phyloP scores from a whole-genome alignment of 2,329 filamentous ascomycete genomes.

The Apiospora phragmitis region DNA sequence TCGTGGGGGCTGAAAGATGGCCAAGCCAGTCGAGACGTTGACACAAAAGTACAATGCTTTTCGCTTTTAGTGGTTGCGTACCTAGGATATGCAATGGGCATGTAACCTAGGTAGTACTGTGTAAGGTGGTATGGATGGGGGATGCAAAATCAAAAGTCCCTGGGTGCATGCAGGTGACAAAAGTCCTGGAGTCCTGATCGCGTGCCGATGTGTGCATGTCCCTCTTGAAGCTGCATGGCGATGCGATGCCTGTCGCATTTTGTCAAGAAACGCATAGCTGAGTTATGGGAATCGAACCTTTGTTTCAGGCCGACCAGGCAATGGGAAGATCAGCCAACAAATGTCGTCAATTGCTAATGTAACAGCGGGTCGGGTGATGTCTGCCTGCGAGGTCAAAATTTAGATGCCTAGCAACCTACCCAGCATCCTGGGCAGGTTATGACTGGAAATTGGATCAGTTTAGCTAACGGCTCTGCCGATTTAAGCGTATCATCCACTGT shows the following conservation, averaged over 20 bases:
- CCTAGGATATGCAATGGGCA: background rate
- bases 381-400: background rate
- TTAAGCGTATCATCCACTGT: background rate
- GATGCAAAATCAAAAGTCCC: background rate
- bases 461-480: background rate
- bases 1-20: background rate
- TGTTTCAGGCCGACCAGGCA: too few species aligned
- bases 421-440: background rate
- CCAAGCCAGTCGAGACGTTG: background rate
- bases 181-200: background rate
- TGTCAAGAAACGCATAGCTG: background rate
- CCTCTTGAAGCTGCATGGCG: background rate
- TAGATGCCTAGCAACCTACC: background rate
- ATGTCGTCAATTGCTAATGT: background rate
- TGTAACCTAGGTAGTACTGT: background rate
- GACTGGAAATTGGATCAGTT: background rate
- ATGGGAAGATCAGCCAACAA: background rate
- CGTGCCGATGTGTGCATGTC: background rate
- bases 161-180: background rate
- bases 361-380: background rate
- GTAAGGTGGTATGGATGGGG: background rate
- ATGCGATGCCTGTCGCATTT: background rate
- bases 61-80: background rate
- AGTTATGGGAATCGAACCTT: background rate
- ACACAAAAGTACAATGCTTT: background rate